Base-by-base conservation (phyloP, 805 yeast genomes). In the Kluyveromyces starmeri region DNA sequence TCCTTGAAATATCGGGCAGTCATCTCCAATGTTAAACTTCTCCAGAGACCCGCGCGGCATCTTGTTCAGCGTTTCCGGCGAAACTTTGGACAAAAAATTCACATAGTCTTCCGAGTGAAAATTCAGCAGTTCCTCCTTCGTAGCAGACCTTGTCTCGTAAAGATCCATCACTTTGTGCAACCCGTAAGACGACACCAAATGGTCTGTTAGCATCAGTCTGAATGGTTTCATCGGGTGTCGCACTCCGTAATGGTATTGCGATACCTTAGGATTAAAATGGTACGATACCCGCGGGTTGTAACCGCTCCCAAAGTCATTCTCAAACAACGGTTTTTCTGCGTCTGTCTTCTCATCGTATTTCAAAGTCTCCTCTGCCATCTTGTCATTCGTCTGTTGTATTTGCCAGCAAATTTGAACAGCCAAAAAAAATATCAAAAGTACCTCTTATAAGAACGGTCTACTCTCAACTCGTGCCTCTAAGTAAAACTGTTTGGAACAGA, bases 171-270 rank as follows among this genome's bases (percentile, higher is more conserved):
- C 83, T 60, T 88, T 85, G 65, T 92, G 88, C 35, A 92, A 70
- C 1, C 96, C 97, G 59, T 92, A 92, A 62, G 89, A 88, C 95
- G 92, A 89, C 45, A 92, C 83, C 51, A 92, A 69, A 27, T 95
- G 84, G 59, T 92, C 97, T 6, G 97, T 94, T 95, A 92, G 88
- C 75, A 97, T 81, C 64, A 92, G 86, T 55, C 98, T 77, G 59
- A 89, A 96, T 16, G 98, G 98, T 58, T 92, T 92, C 98, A 92
- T 92, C 26, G 98, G 98, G 59, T 89, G 98, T 40, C 77, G 73
- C 1, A 83, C 82, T 12, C 98, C 98, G 57, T 83, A 88, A 51
- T 88, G 96, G 58, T 78, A 88, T 44, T 74, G 71, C 1, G 83
- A 69, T 0, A 79, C 94, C 35, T 78, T 75, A 17, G 86, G 83